Percentiles rank a stretch among this genome's conserved stretches.
Evolutionary conservation across 2,329 filamentous ascomycete genomes (phyloP).

Genomic region (Ascosphaera aggregata): DNA sequence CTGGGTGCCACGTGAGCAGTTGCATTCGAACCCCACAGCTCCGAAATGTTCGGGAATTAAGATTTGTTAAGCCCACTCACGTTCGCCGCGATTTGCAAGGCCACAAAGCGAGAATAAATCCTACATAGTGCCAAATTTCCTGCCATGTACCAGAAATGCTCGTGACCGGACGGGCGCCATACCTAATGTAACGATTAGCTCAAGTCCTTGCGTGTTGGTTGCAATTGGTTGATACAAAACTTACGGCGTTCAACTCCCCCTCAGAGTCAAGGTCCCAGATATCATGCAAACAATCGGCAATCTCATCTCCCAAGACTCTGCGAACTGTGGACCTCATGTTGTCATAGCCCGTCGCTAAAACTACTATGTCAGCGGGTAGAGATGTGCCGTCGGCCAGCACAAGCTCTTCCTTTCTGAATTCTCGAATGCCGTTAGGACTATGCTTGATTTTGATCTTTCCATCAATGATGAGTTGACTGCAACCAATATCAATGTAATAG

Average conservation of each 20-base stretch:
- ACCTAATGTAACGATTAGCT: constrained; percentile 4
- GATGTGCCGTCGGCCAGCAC: constrained; percentile 30
- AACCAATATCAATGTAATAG: constrained; percentile 36
- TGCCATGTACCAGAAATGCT: constrained; percentile 42
- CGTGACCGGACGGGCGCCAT: constrained; percentile 37
- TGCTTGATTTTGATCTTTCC: constrained; percentile 39
- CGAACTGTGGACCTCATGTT: constrained; percentile 43
- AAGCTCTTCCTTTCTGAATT: constrained; percentile 24
- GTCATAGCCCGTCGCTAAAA: constrained; percentile 40
- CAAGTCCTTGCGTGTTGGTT: too few species aligned
- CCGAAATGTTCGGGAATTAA: constrained; percentile 3
- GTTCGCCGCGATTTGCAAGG: constrained; percentile 26
- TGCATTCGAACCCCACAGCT: neutral
- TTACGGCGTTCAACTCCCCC: constrained; percentile 27
- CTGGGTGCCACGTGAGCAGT: too few species aligned
- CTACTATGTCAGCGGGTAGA: constrained; percentile 37
- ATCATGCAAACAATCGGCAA: constrained; percentile 31
- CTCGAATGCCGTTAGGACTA: constrained; percentile 27
- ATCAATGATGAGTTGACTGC: constrained; percentile 29
- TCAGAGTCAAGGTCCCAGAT: constrained; percentile 39
- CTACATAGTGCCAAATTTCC: constrained; percentile 40
- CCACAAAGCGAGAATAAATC: constrained; percentile 31
- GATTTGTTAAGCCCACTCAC: constrained; percentile 14
- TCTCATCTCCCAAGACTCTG: constrained; percentile 36
- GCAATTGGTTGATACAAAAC: constrained; percentile 3